Conservation (phyloP, 1,139 yeast genomes). For the Tardiomyces blankii region DNA sequence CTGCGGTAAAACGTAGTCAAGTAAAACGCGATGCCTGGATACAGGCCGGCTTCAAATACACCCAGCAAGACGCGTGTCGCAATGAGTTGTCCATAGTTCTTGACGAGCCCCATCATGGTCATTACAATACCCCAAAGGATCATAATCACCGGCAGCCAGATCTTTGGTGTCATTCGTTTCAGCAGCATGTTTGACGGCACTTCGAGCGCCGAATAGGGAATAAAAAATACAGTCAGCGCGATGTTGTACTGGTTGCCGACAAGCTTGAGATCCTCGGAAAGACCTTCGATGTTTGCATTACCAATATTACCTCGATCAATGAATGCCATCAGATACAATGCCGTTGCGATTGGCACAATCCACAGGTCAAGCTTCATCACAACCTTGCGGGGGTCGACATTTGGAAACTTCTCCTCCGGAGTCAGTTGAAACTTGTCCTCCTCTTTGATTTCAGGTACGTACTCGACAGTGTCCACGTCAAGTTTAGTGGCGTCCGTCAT, state of each 20-base stretch:
- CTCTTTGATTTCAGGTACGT: too few species aligned
- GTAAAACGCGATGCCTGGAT: slow-evolving; percentile 30
- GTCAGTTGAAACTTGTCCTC: too few species aligned
- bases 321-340: slow-evolving; percentile 7
- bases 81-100: slow-evolving; percentile 41
- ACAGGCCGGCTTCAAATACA: too few species aligned
- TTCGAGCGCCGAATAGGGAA: slow-evolving; percentile 21
- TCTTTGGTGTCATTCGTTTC: slow-evolving; percentile 6
- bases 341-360: slow-evolving; percentile 12
- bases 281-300: slow-evolving; percentile 43
- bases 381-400: slow-evolving; percentile 6
- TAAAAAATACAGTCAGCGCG: slow-evolving; percentile 9
- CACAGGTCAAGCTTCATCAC: slow-evolving; percentile 13
- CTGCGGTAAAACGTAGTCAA: slow-evolving; percentile 27
- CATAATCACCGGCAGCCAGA: slow-evolving; percentile 44
- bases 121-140: slow-evolving; percentile 45
- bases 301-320: slow-evolving; percentile 38
- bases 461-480: too few species aligned
- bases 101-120: slow-evolving; percentile 47
- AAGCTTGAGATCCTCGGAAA: slow-evolving; percentile 36
- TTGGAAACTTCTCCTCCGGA: too few species aligned
- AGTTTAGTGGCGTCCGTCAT: too few species aligned
- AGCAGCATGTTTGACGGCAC: slow-evolving; percentile 12
- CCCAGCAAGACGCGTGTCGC: slow-evolving; percentile 50
- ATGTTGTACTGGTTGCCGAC: slow-evolving; percentile 28